Base-by-base conservation (phyloP, 2,329 filamentous ascomycete genomes). In the Pseudogymnoascus pannorum region DNA sequence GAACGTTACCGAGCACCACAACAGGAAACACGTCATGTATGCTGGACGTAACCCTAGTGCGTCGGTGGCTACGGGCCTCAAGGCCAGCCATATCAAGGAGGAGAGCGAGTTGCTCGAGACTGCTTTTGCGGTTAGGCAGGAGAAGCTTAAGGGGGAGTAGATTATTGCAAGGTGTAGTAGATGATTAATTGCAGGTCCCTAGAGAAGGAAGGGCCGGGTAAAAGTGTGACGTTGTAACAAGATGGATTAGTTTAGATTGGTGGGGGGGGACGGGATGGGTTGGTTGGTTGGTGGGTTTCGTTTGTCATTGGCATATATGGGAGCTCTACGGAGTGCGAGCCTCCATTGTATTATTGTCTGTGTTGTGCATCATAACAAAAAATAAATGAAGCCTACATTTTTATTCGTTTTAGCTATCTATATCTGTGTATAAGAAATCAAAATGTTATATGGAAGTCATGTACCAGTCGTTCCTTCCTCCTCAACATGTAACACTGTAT, bases 1-100 rank as follows among this genome's bases (percentile, higher is more conserved):
- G 67, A 97, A 97, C 80, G 77, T 95, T 74, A 97, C 94, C 0
- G 78, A 95, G 78, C 82, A 96, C 78, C 93, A 97, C 79, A 87
- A 95, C 78, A 87, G 89, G 73, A 92, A 96, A 79, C 91, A 96
- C 77, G 92, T 97, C 73, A 91, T 97, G 86, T 99, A 97, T 76
- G 94, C 94, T 63, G 94, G 94, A 68, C 88, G 94, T 70, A 88
- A 92, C 77, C 93, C 93, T 36, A 96, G 91, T 72, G 93, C 94
- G 14, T 93, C 88, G 66, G 93, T 97, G 24, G 94, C 94, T 36
- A 96, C 93, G 60, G 94, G 94, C 75, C 78, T 94, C 72, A 99
- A 99, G 86, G 79, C 82, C 48, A 85, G 83, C 61, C 94, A 99
- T 77, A 78, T 86, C 77, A 95, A 93, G 83, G 94, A 99, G 80